Conservation (phyloP, 75 land plant genomes). For the Cupressus sempervirens region DNA sequence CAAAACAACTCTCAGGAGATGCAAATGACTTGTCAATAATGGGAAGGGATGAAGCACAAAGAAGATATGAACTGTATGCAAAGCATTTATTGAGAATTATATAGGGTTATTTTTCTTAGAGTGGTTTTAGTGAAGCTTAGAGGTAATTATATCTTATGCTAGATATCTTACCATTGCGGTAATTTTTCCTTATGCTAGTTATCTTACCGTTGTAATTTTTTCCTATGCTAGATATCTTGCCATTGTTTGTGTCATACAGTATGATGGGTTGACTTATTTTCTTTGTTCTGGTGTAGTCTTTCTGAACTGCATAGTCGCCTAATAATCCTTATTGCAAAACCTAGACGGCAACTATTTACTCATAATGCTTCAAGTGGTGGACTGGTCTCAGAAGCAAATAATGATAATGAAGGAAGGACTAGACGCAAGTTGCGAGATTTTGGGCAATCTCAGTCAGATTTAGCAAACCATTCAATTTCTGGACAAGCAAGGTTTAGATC, state of each 20-base stretch:
- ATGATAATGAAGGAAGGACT: slow-evolving; percentile 9
- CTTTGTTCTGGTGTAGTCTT: slow-evolving; percentile 14
- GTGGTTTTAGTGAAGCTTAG: neutral
- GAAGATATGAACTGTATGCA: slow-evolving; percentile 31
- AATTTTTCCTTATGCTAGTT: neutral
- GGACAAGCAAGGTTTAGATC: slow-evolving; percentile 13
- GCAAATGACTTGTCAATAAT: neutral
- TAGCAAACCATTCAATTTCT: neutral
- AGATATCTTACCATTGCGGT: neutral
- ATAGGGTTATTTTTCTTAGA: neutral
- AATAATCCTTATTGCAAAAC: slow-evolving; percentile 11
- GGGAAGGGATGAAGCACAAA: slow-evolving; percentile 15
- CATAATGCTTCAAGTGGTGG: neutral
- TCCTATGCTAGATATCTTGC: no score
- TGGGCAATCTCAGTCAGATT: slow-evolving; percentile 10
- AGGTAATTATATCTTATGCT: neutral
- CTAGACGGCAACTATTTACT: slow-evolving; percentile 1
- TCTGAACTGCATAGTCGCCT: slow-evolving; percentile 17
- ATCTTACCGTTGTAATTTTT: neutral
- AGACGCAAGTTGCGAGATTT: slow-evolving; percentile 1
- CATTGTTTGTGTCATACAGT: neutral
- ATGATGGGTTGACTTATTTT: neutral
- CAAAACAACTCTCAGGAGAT: neutral
- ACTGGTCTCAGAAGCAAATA: slow-evolving; percentile 4
- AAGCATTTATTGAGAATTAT: neutral